These are phyloP conservation scores for Aspergillus vadensis DNA, from an alignment of 2,329 filamentous ascomycete species.

Conservation along the genomic window DNA sequence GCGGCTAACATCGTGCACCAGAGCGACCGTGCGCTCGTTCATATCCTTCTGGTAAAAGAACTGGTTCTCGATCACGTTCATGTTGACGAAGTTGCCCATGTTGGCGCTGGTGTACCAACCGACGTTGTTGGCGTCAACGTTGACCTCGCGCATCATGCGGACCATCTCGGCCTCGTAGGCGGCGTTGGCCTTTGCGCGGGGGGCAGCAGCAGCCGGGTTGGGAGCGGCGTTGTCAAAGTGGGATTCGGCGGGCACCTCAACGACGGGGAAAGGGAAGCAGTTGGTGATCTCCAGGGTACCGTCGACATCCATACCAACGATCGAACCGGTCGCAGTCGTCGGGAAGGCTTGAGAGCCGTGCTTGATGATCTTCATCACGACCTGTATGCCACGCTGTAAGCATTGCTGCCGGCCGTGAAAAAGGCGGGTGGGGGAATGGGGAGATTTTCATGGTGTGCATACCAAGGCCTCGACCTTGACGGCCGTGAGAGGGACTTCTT, in stretches of 20 bases:
- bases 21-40: slow-evolving; percentile 81
- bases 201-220: slow-evolving; percentile 79
- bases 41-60: slow-evolving; percentile 92
- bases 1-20: slow-evolving; percentile 94
- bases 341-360: slow-evolving; percentile 88
- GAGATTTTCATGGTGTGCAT: slow-evolving; percentile 47
- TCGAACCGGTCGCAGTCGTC: slow-evolving; percentile 81
- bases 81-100: slow-evolving; percentile 97
- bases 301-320: slow-evolving; percentile 90
- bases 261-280: slow-evolving; percentile 86
- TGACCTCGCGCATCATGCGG: slow-evolving; percentile 92
- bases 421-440: slow-evolving; percentile 27
- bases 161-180: slow-evolving; percentile 96
- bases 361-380: slow-evolving; percentile 98
- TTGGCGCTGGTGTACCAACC: slow-evolving; percentile 99
- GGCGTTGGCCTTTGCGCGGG: slow-evolving; percentile 86
- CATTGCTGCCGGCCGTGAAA: slow-evolving; percentile 19
- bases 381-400: slow-evolving; percentile 54
- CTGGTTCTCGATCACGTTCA: slow-evolving; percentile 96
- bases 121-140: slow-evolving; percentile 95
- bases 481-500: slow-evolving; percentile 75
- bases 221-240: slow-evolving; percentile 71
- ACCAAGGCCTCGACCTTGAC: slow-evolving; percentile 96
- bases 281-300: slow-evolving; percentile 88
- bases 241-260: slow-evolving; percentile 70